These are phyloP conservation scores for thale cress (Arabidopsis thaliana) DNA, from an alignment of 345 rosid species.

Conservation along the genomic window TAIR10.1 NC_003071.7:17899001-17899500, in stretches of 20 bases:
- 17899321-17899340: constrained; percentile 7
- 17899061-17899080: constrained; percentile 6
- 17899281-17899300: not conserved
- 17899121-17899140: not conserved
- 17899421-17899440: constrained; percentile 13
- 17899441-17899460: constrained; percentile 18
- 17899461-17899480: not conserved
- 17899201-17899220: constrained; percentile 27
- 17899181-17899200: constrained; percentile 31
- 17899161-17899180: constrained; percentile 28
- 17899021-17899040: constrained; percentile 30
- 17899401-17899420: constrained; percentile 41
- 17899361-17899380: constrained; percentile 36
- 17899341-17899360: constrained; percentile 1
- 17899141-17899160: constrained; percentile 38
- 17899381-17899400: constrained; percentile 45
- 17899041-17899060: constrained; percentile 13
- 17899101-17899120: not conserved
- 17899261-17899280: not conserved
- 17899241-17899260: constrained; percentile 44
- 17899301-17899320: not conserved
- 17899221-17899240: constrained; percentile 33
- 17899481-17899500: not conserved
- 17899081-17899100: constrained; percentile 20
- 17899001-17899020: constrained; percentile 17